Base-by-base conservation (phyloP, 208 protist genomes). In the Phytomonas francai region DNA sequence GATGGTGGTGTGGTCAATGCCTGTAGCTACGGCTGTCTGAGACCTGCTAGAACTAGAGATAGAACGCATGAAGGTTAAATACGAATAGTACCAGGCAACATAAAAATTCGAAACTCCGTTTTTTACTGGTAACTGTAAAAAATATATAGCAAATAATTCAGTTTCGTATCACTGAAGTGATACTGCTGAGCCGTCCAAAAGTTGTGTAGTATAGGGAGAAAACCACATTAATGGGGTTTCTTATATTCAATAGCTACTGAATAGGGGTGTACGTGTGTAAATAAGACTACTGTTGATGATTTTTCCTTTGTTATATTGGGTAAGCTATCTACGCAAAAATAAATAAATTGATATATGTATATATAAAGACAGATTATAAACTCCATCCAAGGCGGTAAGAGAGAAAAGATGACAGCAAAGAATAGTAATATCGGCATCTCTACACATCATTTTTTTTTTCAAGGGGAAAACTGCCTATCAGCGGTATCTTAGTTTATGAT, bases 1-100 rank as follows among this genome's bases (percentile, higher is more conserved):
- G 5, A 78, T 68, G 30, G 76, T 70, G 34, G 57, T 59, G 33
- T 77, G 68, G 12, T 75, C 83, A 34, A 78, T 74, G 2, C 12
- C 7, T 32, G 29, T 49, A 16, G 45, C 9, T 56, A 49, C 16
- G 14, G 39, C 12, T 22, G 39, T 49, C 39, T 49, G 39, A 19
- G 12, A 12, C 39, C 39, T 49, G 6, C 39, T 12, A 22, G 39
- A 22, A 19, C 39, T 49, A 49, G 39, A 3, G 39, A 19, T 9
- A 49, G 4, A 12, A 19, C 39, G 4, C 39, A 49, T 49, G 39
- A 49, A 49, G 16, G 39, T 49, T 49, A 12, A 49, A 49, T 49
- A 49, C 2, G 16, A 49, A 49, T 49, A 19, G 16, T 49, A 49
- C 2, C 12, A 49, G 14, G 39, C 12, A 49, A 19, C 6, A 3